Base-by-base conservation (phyloP, 2,329 filamentous ascomycete genomes). In the Alternaria hordeiaustralica region DNA sequence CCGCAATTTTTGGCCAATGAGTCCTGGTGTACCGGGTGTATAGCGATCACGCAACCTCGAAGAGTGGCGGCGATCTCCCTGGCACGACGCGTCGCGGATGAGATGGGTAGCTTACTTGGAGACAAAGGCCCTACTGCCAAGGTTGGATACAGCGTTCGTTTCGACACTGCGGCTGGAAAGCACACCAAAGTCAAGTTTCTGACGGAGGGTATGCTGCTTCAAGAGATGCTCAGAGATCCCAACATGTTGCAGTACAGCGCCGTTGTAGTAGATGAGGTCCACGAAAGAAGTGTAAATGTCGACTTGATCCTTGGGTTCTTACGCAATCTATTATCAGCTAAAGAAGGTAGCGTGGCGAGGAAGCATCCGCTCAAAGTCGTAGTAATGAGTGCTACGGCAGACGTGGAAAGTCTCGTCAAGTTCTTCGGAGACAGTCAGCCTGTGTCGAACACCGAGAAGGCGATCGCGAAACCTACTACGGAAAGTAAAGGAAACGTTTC, bases 351-450 rank as follows among this genome's bases (percentile, higher is more conserved):
- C 6, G 92, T 91, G 6, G 83, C 91, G 28, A 71, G 77, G 21
- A 70, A 74, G 26, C 61, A 72, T 55, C 90, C 92, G 1, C 82
- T 99, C 60, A 98, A 97, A 78, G 89, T 98, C 4, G 88, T 97
- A 33, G 88, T 98, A 75, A 99, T 99, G 96, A 97, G 94, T 85
- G 96, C 96, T 54, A 99, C 96, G 7, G 93, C 94, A 41, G 93
- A 98, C 78, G 89, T 97, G 61, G 90, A 95, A 64, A 88, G 87
- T 60, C 88, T 98, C 30, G 85, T 88, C 46, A 83, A 84, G 0
- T 98, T 97, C 78, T 97, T 98, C 68, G 81, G 82, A n/a, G 64
- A 75, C 61, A 49, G 64, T 15, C 44, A 58, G 36, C 30, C 67
- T 15, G 15, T 61, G n/a, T 28, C 54, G 33, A 55, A 43, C 5